Evolutionary conservation across 2,329 filamentous ascomycete species (phyloP).

Genomic region (Drechslera avenae): DNA sequence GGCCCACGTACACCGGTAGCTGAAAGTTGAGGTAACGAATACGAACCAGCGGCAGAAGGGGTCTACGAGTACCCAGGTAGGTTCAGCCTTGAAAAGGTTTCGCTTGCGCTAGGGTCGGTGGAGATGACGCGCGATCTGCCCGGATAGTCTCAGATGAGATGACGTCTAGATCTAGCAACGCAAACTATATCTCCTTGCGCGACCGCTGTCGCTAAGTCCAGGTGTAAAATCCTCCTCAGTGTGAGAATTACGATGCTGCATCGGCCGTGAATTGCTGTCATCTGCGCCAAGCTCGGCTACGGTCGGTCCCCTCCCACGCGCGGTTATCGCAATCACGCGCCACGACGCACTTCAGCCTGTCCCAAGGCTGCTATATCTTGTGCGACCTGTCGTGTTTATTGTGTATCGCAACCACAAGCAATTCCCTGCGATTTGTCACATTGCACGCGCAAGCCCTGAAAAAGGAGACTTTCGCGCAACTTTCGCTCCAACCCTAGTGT

Average conservation of each 20-base stretch:
- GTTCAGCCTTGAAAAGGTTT: too few relatives aligned
- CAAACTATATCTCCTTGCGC: not conserved
- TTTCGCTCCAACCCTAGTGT: not conserved
- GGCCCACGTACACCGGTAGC: too few relatives aligned
- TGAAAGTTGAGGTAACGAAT: too few relatives aligned
- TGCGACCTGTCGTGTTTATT: not conserved
- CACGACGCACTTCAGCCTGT: conserved; percentile 1
- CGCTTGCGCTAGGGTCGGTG: conserved; percentile 13
- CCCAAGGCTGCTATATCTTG: not conserved
- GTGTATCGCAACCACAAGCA: conserved; percentile 2
- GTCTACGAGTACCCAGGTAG: too few relatives aligned
- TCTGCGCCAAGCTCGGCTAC: conserved; percentile 19
- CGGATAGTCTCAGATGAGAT: conserved; percentile 6
- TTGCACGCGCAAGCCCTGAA: not conserved
- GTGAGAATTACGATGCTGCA: not conserved
- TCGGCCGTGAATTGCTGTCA: not conserved
- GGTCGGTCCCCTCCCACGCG: conserved; percentile 1
- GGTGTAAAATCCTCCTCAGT: not conserved
- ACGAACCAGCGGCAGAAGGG: too few relatives aligned
- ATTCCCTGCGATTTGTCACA: not conserved
- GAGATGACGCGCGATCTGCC: conserved; percentile 17
- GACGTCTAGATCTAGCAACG: conserved; percentile 15
- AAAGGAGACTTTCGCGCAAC: not conserved
- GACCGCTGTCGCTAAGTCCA: not conserved
- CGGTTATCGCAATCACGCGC: conserved; percentile 8